A percentile compares a stretch with the other conserved stretches of the same genome.
phyloP scores from a whole-genome alignment of 495 filamentous ascomycete species.

The Penicillium robsamsonii region DNA sequence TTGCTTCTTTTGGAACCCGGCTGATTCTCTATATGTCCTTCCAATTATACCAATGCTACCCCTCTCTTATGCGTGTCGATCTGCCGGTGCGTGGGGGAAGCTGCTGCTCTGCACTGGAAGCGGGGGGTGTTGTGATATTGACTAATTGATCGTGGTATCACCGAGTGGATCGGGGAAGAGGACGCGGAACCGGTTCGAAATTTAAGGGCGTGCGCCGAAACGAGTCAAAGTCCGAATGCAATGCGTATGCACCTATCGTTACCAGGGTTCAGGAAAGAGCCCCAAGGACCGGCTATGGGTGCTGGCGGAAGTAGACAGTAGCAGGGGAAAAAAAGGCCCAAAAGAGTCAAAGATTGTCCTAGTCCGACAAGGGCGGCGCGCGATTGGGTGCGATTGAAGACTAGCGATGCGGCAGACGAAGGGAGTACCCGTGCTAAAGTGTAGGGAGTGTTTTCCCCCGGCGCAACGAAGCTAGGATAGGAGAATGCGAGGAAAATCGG shows the following conservation, averaged over 20 bases:
- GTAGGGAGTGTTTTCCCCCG: constrained; percentile 28
- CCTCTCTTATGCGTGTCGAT: constrained; percentile 39
- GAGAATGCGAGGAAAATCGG: constrained; percentile 24
- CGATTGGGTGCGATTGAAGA: constrained; percentile 27
- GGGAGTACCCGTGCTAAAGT: constrained; percentile 32
- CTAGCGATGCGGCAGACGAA: constrained; percentile 26
- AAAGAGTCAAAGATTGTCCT: constrained; percentile 18
- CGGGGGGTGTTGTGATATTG: constrained; percentile 31
- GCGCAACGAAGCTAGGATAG: constrained; percentile 19
- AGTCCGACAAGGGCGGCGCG: constrained; percentile 5
- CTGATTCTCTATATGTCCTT: constrained; percentile 21
- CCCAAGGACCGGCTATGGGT: constrained; percentile 20
- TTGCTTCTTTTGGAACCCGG: constrained; percentile 24
- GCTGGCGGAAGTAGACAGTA: constrained; percentile 24
- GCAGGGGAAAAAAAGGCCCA: constrained; percentile 18
- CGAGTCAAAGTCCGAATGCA: constrained; percentile 18
- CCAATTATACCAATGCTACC: constrained; percentile 30
- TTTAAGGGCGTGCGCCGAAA: constrained; percentile 16
- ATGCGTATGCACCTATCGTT: constrained; percentile 22
- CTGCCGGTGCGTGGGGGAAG: constrained; percentile 42
- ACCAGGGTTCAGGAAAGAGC: constrained; percentile 23
- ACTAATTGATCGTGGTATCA: constrained; percentile 37
- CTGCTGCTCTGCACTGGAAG: constrained; percentile 34
- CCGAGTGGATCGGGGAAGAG: constrained; percentile 20
- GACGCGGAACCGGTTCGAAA: constrained; percentile 15